Percentiles rank a stretch among this genome's conserved stretches.
These are phyloP conservation scores for Microsporum audouinii DNA, from an alignment of 2,329 filamentous ascomycete genomes.

Conservation along the genomic window DNA sequence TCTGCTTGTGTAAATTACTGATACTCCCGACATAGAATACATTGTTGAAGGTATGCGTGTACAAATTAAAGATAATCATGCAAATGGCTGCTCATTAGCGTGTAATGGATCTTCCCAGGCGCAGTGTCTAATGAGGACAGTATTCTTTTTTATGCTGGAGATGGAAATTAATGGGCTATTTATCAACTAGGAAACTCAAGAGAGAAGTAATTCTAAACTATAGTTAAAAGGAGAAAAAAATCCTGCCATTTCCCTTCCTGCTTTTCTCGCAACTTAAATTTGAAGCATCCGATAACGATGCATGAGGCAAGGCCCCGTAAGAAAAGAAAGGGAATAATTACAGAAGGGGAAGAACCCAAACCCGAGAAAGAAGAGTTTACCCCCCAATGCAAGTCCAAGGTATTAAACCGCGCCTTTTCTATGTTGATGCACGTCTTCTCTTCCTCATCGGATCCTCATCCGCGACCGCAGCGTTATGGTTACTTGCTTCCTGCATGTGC, in stretches of 20 bases:
- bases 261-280: neutral
- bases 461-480: constrained; percentile 8
- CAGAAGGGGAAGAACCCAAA: neutral
- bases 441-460: constrained; percentile 15
- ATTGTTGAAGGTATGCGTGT: neutral
- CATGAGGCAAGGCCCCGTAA: neutral
- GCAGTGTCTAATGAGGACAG: too few species aligned
- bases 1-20: neutral
- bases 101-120: too few species aligned
- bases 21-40: too few species aligned
- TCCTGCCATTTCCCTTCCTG: too few species aligned
- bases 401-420: neutral
- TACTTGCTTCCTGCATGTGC: constrained; percentile 22
- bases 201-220: too few species aligned
- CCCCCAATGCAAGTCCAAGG: neutral
- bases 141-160: too few species aligned
- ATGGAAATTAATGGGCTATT: too few species aligned
- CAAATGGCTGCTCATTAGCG: too few species aligned
- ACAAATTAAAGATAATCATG: too few species aligned
- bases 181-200: too few species aligned
- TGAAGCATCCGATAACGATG: neutral
- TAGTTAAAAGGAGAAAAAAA: too few species aligned
- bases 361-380: neutral
- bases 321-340: neutral
- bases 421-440: constrained; percentile 14